Evolutionary conservation across 768 basidiomycete species (phyloP).

Genomic region (Trametes maxima): DNA sequence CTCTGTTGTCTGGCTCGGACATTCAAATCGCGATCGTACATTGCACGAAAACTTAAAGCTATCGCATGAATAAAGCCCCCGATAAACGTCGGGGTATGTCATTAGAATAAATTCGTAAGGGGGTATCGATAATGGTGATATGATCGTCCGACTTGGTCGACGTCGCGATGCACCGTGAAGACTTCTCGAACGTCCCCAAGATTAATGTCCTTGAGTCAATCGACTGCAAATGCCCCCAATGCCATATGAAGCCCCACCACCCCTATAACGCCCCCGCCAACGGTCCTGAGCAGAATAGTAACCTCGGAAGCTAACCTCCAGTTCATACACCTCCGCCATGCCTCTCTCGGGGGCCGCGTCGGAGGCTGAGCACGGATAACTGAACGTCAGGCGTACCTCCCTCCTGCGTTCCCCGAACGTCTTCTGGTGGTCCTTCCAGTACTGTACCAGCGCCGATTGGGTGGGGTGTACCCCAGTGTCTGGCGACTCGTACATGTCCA

Average conservation of each 20-base stretch:
- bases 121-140: too few relatives aligned
- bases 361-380: neutral
- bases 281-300: neutral
- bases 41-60: too few relatives aligned
- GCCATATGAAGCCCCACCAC: neutral
- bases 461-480: neutral
- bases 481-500: neutral
- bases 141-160: too few relatives aligned
- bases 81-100: too few relatives aligned
- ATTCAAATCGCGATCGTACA: too few relatives aligned
- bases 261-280: neutral
- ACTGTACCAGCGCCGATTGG: slow-evolving; percentile 17
- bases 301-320: slow-evolving; percentile 11
- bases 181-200: too few relatives aligned
- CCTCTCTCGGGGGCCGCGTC: neutral
- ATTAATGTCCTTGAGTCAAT: neutral
- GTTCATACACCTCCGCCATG: slow-evolving; percentile 17
- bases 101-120: too few relatives aligned
- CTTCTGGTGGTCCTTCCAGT: slow-evolving; percentile 6
- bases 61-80: too few relatives aligned
- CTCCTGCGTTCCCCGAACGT: neutral
- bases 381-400: slow-evolving; percentile 14
- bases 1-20: too few relatives aligned
- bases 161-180: too few relatives aligned
- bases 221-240: neutral